Conservation (phyloP, 2,329 filamentous ascomycete species). For the Ophiocordyceps camponoti-rufipedis region DNA sequence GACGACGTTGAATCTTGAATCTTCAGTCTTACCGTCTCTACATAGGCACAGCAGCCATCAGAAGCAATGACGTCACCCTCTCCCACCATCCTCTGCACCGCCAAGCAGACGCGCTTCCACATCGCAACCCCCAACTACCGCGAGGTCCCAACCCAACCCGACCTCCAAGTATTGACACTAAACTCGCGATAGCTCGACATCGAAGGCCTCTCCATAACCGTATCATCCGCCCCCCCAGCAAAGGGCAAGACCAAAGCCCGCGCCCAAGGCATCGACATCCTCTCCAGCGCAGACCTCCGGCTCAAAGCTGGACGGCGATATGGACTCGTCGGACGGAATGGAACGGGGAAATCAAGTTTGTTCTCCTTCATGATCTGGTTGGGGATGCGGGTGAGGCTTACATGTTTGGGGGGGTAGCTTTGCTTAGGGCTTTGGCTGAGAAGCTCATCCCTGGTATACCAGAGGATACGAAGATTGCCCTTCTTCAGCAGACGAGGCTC, state of each 20-base stretch:
- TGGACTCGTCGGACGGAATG: constrained; percentile 64
- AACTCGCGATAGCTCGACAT: constrained; percentile 37
- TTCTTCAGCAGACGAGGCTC: constrained; percentile 47
- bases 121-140: constrained; percentile 34
- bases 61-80: constrained; percentile 18
- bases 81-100: constrained; percentile 39
- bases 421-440: constrained; percentile 58
- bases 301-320: constrained; percentile 59
- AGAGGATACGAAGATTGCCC: constrained; percentile 42
- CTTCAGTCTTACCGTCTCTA: neutral
- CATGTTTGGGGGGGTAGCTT: constrained; percentile 25
- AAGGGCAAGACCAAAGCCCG: constrained; percentile 32
- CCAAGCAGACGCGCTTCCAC: constrained; percentile 50
- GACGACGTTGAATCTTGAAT: neutral
- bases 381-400: neutral
- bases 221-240: constrained; percentile 29
- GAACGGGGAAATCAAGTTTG: constrained; percentile 65
- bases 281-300: constrained; percentile 50
- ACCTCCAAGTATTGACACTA: no score
- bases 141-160: constrained; percentile 28
- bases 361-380: neutral
- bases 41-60: no score
- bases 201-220: constrained; percentile 52
- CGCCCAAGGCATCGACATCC: constrained; percentile 41
- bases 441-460: constrained; percentile 64